Base-by-base conservation (phyloP, 192 early-diverging fungal genomes). In the Phycomyces blakesleeanus region DNA sequence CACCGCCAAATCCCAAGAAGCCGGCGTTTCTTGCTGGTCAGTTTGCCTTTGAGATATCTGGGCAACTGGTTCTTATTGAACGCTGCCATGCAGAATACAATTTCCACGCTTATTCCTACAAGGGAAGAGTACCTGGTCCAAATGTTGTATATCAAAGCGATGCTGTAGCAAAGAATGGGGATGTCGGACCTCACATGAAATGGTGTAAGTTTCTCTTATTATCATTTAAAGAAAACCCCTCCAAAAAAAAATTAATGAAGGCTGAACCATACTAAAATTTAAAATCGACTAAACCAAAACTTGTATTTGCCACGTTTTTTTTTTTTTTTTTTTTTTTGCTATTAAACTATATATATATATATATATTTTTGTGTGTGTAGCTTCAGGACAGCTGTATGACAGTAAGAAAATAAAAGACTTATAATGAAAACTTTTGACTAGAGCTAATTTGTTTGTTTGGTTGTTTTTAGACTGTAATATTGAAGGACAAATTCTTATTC, bases 41-140 rank as follows among this genome's bases (percentile, higher is more conserved):
- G 51, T 81, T 74, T n/a, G 75, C 73, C 1, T 81, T 77, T 56
- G 75, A 81, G 44, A 71, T 81, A 20, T 75, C 75, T 2, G 79
- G 79, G 0, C 79, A 81, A 47, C 22, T 75, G 14, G 50, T 73
- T 5, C 59, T 81, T 38, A 64, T 81, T 57, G 59, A 66, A 8
- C 64, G 66, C 51, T 71, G 73, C 11, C 69, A 75, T 54, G 71
- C 67, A 9, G 73, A 76, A 41, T 63, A 72, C 1, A 75, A 70
- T 10, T 77, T 75, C 64, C 79, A 81, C 25, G 71, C 74, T 6
- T 77, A 71, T 55, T 64, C 72, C 40, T 68, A 72, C 51, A 81
- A 75, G 27, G 74, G 51, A 21, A 60, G 76, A 50, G 64, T 81
- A 22, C 58, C 67, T 57, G 79, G 79, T 0, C 79, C 79, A 2